Evolutionary conservation across 2,329 filamentous ascomycete genomes (phyloP).

Genomic region (Penicillium olsonii): DNA sequence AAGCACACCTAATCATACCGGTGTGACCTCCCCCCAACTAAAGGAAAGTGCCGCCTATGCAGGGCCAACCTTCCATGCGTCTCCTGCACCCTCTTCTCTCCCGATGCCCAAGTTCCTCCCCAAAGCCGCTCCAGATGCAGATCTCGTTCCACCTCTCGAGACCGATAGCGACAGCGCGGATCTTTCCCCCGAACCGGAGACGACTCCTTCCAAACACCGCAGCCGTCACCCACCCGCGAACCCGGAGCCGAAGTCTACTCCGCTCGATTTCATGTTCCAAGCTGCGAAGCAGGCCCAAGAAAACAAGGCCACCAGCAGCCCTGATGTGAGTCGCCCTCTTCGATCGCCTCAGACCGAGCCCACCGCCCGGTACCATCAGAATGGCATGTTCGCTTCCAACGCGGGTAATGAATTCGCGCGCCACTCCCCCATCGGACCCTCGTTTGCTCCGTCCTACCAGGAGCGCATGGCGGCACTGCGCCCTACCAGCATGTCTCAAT

Average conservation of each 20-base stretch:
- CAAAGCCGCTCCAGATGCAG: constrained; percentile 69
- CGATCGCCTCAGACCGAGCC: constrained; percentile 53
- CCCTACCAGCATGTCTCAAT: constrained; percentile 32
- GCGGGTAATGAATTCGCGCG: constrained; percentile 59
- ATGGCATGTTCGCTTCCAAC: constrained; percentile 68
- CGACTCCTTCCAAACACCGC: constrained; percentile 49
- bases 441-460: constrained; percentile 63
- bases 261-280: constrained; percentile 86
- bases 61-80: constrained; percentile 91
- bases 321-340: constrained; percentile 42
- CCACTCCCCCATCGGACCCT: constrained; percentile 60
- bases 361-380: constrained; percentile 45
- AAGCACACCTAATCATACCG: constrained; percentile 33
- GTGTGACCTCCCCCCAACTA: constrained; percentile 46
- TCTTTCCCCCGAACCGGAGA: constrained; percentile 34
- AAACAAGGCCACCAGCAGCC: constrained; percentile 54
- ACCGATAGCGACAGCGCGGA: constrained; percentile 45
- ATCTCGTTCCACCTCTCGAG: constrained; percentile 36
- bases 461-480: constrained; percentile 49
- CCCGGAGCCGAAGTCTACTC: constrained; percentile 63
- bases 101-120: constrained; percentile 88
- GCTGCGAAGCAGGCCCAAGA: constrained; percentile 70
- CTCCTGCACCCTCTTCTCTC: constrained; percentile 84
- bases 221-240: constrained; percentile 35
- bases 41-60: constrained; percentile 64